These are phyloP conservation scores for Nannizzia gypsea DNA, from an alignment of 2,329 filamentous ascomycete species.

Conservation along the genomic window DNA sequence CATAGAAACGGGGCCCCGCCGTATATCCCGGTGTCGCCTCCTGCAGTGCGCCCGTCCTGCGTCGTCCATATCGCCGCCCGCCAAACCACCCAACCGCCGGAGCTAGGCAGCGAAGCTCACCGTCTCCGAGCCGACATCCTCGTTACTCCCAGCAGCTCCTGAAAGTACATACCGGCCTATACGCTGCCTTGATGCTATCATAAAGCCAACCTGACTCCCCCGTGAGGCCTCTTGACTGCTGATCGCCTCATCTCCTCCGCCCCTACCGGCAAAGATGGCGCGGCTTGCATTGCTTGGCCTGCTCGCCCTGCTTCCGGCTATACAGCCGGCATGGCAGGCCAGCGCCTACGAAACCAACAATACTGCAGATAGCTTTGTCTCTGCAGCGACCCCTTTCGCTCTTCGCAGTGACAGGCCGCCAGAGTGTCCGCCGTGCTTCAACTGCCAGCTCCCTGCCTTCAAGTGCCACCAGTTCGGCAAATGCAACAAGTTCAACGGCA, in stretches of 20 bases:
- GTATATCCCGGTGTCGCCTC: no score
- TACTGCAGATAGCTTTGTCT: slow-evolving; percentile 50
- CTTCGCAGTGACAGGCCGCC: slow-evolving; percentile 59
- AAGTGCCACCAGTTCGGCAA: slow-evolving; percentile 80
- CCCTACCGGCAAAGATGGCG: slow-evolving; percentile 11
- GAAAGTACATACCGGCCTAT: not conserved
- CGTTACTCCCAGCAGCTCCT: not conserved
- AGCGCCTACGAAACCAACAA: slow-evolving; percentile 38
- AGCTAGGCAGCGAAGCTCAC: not conserved
- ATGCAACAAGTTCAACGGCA: slow-evolving; percentile 82
- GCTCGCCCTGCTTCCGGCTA: slow-evolving; percentile 13
- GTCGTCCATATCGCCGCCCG: not conserved
- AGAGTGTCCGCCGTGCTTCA: slow-evolving; percentile 58
- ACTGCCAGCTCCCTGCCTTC: slow-evolving; percentile 89
- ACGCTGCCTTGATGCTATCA: not conserved
- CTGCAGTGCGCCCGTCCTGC: not conserved
- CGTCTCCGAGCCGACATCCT: not conserved
- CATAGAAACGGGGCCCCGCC: not conserved
- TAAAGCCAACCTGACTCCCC: not conserved
- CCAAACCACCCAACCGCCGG: not conserved
- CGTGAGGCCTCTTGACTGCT: not conserved
- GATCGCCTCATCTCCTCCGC: not conserved
- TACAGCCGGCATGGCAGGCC: slow-evolving; percentile 20
- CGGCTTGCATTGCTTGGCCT: slow-evolving; percentile 1
- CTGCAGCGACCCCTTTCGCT: slow-evolving; percentile 42